Base-by-base conservation (phyloP, 148 eudicot genomes). In the Rhododendron griersonianum region DNA sequence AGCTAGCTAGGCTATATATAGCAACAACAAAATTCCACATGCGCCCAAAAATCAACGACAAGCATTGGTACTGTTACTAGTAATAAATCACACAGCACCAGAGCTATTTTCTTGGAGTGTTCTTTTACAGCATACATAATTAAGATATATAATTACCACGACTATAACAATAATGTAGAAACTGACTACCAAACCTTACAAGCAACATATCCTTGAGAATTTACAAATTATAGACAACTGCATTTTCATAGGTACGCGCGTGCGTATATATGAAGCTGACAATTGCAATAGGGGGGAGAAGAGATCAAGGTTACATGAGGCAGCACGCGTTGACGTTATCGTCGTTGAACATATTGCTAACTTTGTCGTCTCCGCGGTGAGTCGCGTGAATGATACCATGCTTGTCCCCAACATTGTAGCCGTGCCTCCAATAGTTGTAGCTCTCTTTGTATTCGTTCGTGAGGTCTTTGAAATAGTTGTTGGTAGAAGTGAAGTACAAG, bases 331-430 rank as follows among this genome's bases (percentile, higher is more conserved):
- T 90, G 25, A 97, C 99, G 57, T 97, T 94, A 78, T 97, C 99
- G 21, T 97, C 99, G n/a, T 97, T 97, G 85, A 97, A 97, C 91
- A 97, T 85, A 92, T 97, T 97, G 90, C 99, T 97, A 28, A 97
- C 98, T 88, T 87, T 95, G 88, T 97, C 98, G 21, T 97, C 99
- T 0, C 99, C 99, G 1, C 99, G 93, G 4, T 92, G 92, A 84
- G 91, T 92, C n/a, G 88, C 86, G 0, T 90, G 99, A 61, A 97
- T 89, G 65, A 83, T 89, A 7, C 99, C 99, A 51, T 97, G 95
- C 81, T 81, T 90, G n/a, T 97, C 98, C 0, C 90, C 93, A 2
- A 91, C 90, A 79, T 95, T 97, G 87, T 95, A 97, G 51, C 99
- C 99, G 71, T 97, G 99, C 25, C 95, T 90, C 85, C 91, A 97